Evolutionary conservation across 306 rosid genomes (phyloP).

Genomic region (Quercus gilva): DNA sequence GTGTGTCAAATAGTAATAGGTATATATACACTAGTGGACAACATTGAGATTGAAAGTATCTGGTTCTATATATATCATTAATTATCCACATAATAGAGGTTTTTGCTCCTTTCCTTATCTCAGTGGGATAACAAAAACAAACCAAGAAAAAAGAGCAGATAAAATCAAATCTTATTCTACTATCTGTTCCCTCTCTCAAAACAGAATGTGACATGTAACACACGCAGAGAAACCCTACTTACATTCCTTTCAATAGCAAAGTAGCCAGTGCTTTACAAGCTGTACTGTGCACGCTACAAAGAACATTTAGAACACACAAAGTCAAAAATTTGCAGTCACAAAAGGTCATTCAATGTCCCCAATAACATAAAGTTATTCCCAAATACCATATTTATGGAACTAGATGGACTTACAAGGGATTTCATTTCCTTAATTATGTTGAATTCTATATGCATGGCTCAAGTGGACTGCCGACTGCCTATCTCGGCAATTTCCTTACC

Average conservation of each 20-base stretch:
- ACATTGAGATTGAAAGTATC: slow-evolving; percentile 31
- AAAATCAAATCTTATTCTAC: slow-evolving; percentile 9
- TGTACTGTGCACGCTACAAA: slow-evolving; percentile 15
- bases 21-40: slow-evolving; percentile 12
- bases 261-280: slow-evolving; percentile 1
- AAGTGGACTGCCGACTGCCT: neutral
- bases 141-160: neutral
- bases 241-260: slow-evolving; percentile 14
- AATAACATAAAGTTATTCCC: slow-evolving; percentile 25
- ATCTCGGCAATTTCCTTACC: slow-evolving; percentile 21
- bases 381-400: neutral
- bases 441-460: slow-evolving; percentile 8
- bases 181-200: slow-evolving; percentile 23
- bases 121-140: neutral
- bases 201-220: slow-evolving; percentile 23
- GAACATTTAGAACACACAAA: slow-evolving; percentile 10
- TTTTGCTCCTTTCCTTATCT: slow-evolving; percentile 13
- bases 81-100: slow-evolving; percentile 26
- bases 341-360: slow-evolving; percentile 30
- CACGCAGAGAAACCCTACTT: slow-evolving; percentile 4
- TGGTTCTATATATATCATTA: slow-evolving; percentile 39
- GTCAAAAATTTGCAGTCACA: slow-evolving; percentile 23
- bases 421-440: neutral
- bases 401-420: slow-evolving; percentile 17
- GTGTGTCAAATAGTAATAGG: slow-evolving; percentile 19